A percentile compares a stretch with the other conserved stretches of the same genome.
Evolutionary conservation across 2,329 filamentous ascomycete genomes (phyloP).

Genomic region (Incumbomyces lentus): DNA sequence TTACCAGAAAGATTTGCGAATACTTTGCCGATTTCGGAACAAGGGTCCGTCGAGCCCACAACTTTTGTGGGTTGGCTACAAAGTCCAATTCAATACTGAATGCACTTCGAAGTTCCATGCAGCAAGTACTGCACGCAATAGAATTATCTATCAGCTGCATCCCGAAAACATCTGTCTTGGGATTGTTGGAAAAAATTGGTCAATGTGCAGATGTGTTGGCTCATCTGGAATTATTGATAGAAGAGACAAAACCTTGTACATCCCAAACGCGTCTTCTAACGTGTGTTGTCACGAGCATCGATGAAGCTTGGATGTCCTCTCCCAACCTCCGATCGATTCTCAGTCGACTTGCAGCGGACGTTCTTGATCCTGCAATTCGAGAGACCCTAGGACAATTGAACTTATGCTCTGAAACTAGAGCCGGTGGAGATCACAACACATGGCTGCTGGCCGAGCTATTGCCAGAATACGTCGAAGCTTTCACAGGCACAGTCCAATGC

Average conservation of each 20-base stretch:
- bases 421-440: background rate
- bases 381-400: background rate
- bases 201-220: no score
- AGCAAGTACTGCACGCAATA: conserved; percentile 1
- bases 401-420: background rate
- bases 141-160: background rate
- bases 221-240: no score
- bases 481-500: background rate
- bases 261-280: background rate
- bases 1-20: conserved; percentile 9
- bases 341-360: background rate
- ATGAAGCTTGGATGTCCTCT: background rate
- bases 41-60: conserved; percentile 3
- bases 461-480: background rate
- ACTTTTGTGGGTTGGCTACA: background rate
- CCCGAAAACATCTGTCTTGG: no score
- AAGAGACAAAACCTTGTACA: no score
- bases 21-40: conserved; percentile 6
- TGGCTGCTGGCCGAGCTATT: background rate
- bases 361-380: conserved; percentile 2
- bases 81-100: background rate
- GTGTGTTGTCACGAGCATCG: background rate
- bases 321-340: background rate
- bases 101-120: background rate
- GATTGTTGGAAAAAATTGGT: no score